These are phyloP conservation scores for Ichthyophthirius multifiliis DNA, from an alignment of 169 alveolate genomes.

Conservation along the genomic window DNA sequence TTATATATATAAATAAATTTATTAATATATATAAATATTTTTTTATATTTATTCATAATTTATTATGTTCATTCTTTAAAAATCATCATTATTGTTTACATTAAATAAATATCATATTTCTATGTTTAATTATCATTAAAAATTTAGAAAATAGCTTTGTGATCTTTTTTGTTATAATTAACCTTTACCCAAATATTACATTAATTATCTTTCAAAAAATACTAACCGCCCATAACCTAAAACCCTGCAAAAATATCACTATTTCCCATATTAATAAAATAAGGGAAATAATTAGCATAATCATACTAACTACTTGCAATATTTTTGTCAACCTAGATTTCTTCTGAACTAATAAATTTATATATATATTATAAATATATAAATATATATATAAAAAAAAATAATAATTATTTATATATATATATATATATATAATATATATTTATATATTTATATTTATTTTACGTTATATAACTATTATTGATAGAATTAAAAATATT, in stretches of 20 bases:
- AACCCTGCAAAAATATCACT: not conserved
- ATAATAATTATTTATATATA: too few relatives aligned
- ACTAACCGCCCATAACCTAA: not conserved
- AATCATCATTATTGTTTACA: not conserved
- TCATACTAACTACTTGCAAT: slow-evolving; percentile 4
- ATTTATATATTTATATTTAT: too few relatives aligned
- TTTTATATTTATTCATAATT: too few relatives aligned
- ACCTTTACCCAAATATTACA: not conserved
- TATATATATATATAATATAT: too few relatives aligned
- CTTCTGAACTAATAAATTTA: not conserved
- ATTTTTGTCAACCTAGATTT: not conserved
- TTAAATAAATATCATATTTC: not conserved
- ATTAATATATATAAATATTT: too few relatives aligned
- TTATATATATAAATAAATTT: too few relatives aligned
- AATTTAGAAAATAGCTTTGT: not conserved
- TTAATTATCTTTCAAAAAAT: not conserved
- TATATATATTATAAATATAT: not conserved
- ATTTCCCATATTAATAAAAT: not conserved
- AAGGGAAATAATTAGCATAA: not conserved
- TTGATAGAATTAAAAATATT: too few relatives aligned
- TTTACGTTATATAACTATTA: too few relatives aligned
- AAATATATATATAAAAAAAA: too few relatives aligned
- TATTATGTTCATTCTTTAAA: slow-evolving; percentile 7
- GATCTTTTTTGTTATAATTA: slow-evolving; percentile 1
- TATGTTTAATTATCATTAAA: not conserved